Evolutionary conservation across 2,329 filamentous ascomycete genomes (phyloP).

Genomic region (Ascochyta viciae-villosae): DNA sequence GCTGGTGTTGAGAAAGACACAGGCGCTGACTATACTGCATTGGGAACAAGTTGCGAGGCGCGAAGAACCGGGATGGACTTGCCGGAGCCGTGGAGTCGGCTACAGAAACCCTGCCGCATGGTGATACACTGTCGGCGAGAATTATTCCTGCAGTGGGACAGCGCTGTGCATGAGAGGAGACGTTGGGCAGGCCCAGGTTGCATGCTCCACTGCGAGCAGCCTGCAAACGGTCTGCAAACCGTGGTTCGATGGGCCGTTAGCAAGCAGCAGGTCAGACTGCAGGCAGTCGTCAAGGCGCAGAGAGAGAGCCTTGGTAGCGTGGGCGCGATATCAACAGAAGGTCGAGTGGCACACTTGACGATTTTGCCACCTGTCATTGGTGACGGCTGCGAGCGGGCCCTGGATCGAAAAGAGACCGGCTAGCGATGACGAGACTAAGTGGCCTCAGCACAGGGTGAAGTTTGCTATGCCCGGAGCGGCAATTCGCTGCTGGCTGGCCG

Average conservation of each 20-base stretch:
- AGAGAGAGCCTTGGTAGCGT: slow-evolving; percentile 1
- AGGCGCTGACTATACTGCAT: slow-evolving; percentile 6
- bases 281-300: slow-evolving; percentile 7
- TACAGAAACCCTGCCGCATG: slow-evolving; percentile 9
- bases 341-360: slow-evolving; percentile 5
- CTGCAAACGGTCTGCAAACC: neutral
- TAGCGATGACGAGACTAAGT: slow-evolving; percentile 29
- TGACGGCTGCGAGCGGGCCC: slow-evolving; percentile 16
- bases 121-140: slow-evolving; percentile 10
- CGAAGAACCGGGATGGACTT: slow-evolving; percentile 14
- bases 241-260: neutral
- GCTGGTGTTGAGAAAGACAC: slow-evolving; percentile 30
- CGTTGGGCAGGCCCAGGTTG: neutral
- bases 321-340: slow-evolving; percentile 8
- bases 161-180: neutral
- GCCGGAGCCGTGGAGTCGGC: slow-evolving; percentile 15
- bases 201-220: neutral
- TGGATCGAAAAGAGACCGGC: slow-evolving; percentile 22
- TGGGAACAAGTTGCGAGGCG: slow-evolving; percentile 20
- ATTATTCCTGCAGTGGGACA: slow-evolving; percentile 8
- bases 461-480: slow-evolving; percentile 24
- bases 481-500: slow-evolving; percentile 17
- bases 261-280: slow-evolving; percentile 4
- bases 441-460: slow-evolving; percentile 36
- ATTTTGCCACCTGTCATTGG: slow-evolving; percentile 19